Evolutionary conservation across 2,329 filamentous ascomycete species (phyloP).

Genomic region (Microdochium bolleyi): DNA sequence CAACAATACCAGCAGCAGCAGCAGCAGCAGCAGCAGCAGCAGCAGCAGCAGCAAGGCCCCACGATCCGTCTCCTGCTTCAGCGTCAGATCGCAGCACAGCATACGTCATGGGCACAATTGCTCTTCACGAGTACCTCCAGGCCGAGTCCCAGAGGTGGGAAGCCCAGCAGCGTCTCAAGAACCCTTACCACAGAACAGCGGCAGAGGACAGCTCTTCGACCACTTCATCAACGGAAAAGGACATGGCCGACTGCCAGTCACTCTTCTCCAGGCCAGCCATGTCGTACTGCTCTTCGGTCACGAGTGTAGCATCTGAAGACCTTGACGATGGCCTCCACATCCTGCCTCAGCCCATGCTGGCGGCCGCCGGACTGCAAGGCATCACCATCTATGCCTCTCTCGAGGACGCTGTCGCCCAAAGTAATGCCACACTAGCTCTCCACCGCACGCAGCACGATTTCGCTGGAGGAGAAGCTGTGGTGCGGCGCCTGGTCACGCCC

Average conservation of each 20-base stretch:
- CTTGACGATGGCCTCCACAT: not conserved
- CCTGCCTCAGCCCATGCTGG: not conserved
- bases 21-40: not conserved
- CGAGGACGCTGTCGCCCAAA: slow-evolving; percentile 19
- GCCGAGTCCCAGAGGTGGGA: slow-evolving; percentile 15
- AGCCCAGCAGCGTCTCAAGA: slow-evolving; percentile 3
- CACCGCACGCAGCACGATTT: slow-evolving; percentile 4
- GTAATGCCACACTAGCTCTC: slow-evolving; percentile 10
- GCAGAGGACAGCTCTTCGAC: slow-evolving; percentile 1
- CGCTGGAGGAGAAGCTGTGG: not conserved
- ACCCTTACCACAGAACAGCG: slow-evolving; percentile 6
- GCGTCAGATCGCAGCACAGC: not conserved
- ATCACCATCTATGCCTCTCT: slow-evolving; percentile 21
- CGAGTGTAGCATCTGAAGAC: slow-evolving; percentile 10
- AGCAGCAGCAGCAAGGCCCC: not conserved
- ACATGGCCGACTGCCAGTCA: slow-evolving; percentile 9
- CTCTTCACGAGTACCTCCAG: slow-evolving; percentile 8
- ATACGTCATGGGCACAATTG: not conserved
- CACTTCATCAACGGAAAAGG: not conserved
- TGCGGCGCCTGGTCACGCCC: slow-evolving; percentile 16
- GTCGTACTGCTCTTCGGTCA: slow-evolving; percentile 16
- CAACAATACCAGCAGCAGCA: not conserved
- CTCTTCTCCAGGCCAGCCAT: slow-evolving; percentile 10
- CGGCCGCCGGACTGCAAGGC: not conserved
- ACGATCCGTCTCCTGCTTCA: not conserved